Base-by-base conservation (phyloP, 768 basidiomycete species). In the Termitomyces sp. region DNA sequence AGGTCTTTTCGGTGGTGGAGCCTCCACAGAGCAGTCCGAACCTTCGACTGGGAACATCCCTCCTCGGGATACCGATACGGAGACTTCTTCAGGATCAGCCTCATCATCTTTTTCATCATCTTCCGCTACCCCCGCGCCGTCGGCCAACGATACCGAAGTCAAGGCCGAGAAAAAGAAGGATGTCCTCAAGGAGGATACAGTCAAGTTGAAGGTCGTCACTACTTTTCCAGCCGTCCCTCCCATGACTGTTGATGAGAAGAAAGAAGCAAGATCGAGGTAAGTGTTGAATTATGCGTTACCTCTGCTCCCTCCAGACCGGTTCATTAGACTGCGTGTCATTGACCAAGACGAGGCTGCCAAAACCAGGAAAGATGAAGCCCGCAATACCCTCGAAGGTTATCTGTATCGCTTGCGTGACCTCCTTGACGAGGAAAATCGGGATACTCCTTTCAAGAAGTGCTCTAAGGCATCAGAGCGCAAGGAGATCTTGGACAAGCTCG, bases 381-480 rank as follows among this genome's bases (percentile, higher is more conserved):
- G 88, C 30, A 99, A 99, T 71, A 78, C 81, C 25, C 83, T 99
- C 51, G 97, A 99, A 70, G 84, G 88, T 32, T 97, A 97, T 67
- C 72, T 98, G n/a, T 99, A 99, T 74, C 82, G 87, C 58, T 72
- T 97, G 34, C 86, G 91, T 21, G 94, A 94, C 66, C 77, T 96
- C 10, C 75, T 98, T 30, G 79, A 82, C 30, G 84, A 88, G 39
- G 80, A 82, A 11, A 81, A 82, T 61, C 63, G 72, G 5, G 79
- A 84, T 8, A 83, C 86, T 7, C 89, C 92, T 2, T 91, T 98
- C 73, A 84, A 84, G 70, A 88, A 90, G 65, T 95, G 88, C 68
- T 95, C 94, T 5, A 87, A 86, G 60, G 72, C 76, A 9, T 66
- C 68, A 6, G 97, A 99, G 70, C 76, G 92, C 46, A 72, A 78